Percentiles rank a stretch among this genome's conserved stretches.
These are phyloP conservation scores for Inonotus obliquus DNA, from an alignment of 1,284 basidiomycete species.

Conservation along the genomic window DNA sequence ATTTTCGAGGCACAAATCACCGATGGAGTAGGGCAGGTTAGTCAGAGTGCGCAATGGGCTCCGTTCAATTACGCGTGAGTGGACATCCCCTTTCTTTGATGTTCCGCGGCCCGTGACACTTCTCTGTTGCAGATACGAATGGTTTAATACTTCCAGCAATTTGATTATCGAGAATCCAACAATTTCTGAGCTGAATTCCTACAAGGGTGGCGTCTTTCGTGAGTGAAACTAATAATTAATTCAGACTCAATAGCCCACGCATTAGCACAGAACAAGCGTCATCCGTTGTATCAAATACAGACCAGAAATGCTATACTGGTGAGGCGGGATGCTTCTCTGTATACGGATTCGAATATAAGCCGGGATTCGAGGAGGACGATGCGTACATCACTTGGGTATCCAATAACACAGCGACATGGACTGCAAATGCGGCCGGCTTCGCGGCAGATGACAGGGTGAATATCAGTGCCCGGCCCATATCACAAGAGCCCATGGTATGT, in stretches of 20 bases:
- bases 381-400: slow-evolving; percentile 23
- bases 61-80: slow-evolving; percentile 40
- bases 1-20: slow-evolving; percentile 36
- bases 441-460: slow-evolving; percentile 46
- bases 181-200: slow-evolving; percentile 44
- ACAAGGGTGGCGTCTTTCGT: slow-evolving; percentile 46
- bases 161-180: slow-evolving; percentile 40
- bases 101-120: background rate
- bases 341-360: slow-evolving; percentile 61
- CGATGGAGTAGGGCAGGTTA: slow-evolving; percentile 32
- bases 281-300: slow-evolving; percentile 31
- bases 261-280: slow-evolving; percentile 40
- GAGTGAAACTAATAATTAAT: background rate
- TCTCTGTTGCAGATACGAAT: slow-evolving; percentile 28
- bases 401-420: slow-evolving; percentile 41
- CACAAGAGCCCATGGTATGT: slow-evolving; percentile 59
- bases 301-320: slow-evolving; percentile 39
- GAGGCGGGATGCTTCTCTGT: slow-evolving; percentile 43
- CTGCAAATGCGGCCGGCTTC: slow-evolving; percentile 49
- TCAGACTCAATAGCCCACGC: background rate
- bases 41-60: slow-evolving; percentile 44
- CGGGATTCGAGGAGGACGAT: slow-evolving; percentile 32
- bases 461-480: slow-evolving; percentile 54
- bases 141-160: slow-evolving; percentile 40
- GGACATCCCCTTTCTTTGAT: background rate